These are phyloP conservation scores for Pythium sp. DNA, from an alignment of 352 stramenopile genomes.

Conservation along the genomic window DNA sequence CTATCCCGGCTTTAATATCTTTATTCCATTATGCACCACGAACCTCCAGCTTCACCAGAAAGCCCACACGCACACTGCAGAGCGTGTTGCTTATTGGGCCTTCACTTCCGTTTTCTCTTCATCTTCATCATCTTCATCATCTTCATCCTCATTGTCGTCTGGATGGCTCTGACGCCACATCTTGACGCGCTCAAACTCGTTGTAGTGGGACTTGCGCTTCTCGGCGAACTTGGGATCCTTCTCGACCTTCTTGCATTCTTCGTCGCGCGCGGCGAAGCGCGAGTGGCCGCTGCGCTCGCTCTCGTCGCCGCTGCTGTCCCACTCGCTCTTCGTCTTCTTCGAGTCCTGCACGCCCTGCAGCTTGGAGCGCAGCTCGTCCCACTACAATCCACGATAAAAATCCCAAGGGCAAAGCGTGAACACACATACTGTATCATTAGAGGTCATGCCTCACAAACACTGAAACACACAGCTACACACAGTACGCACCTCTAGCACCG, in stretches of 20 bases:
- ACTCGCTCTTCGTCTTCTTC: slow-evolving; percentile 43
- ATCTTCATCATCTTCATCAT: slow-evolving; percentile 8
- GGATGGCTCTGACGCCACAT: slow-evolving; percentile 62
- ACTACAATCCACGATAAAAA: slow-evolving; percentile 26
- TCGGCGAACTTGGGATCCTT: slow-evolving; percentile 67
- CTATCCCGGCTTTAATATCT: neutral
- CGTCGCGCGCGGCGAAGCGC: slow-evolving; percentile 40
- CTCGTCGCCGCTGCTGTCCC: slow-evolving; percentile 58
- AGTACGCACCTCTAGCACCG: slow-evolving; percentile 30
- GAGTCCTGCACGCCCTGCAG: slow-evolving; percentile 48
- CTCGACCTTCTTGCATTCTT: slow-evolving; percentile 58
- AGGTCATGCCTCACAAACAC: slow-evolving; percentile 2
- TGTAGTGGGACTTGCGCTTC: slow-evolving; percentile 84
- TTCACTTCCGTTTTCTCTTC: slow-evolving; percentile 4
- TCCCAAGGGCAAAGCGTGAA: neutral
- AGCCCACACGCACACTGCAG: neutral
- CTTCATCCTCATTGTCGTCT: slow-evolving; percentile 1
- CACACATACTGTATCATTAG: neutral
- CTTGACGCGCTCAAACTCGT: slow-evolving; percentile 74
- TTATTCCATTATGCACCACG: neutral
- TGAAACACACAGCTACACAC: slow-evolving; percentile 13
- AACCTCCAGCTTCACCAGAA: neutral
- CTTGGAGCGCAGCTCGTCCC: slow-evolving; percentile 68
- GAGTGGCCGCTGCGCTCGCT: neutral
- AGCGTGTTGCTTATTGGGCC: neutral